Percentiles rank a stretch among this genome's conserved stretches.
These are phyloP conservation scores for Phytophthora ohioensis DNA, from an alignment of 352 stramenopile species.

Conservation along the genomic window DNA sequence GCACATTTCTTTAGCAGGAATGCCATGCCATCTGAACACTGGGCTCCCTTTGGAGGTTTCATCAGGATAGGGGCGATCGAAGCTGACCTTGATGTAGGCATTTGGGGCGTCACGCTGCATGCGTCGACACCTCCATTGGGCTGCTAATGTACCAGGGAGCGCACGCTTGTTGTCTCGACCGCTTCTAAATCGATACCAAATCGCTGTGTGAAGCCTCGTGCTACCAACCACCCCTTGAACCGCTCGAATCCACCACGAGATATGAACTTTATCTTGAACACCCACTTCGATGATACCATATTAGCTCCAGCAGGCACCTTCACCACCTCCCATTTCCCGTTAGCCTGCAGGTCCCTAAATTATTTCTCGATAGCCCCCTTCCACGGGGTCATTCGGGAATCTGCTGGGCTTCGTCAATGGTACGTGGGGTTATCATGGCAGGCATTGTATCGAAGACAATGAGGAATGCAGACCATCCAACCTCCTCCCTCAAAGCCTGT, in stretches of 20 bases:
- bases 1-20: neutral
- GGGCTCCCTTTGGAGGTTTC: neutral
- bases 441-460: neutral
- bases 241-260: constrained; percentile 30
- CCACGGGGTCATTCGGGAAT: neutral
- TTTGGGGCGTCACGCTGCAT: neutral
- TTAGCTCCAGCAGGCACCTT: neutral
- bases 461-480: neutral
- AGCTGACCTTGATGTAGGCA: neutral
- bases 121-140: neutral
- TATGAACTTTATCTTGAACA: constrained; percentile 40
- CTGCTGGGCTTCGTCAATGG: neutral
- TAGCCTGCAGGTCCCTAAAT: neutral
- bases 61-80: neutral
- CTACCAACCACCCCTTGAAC: constrained; percentile 30
- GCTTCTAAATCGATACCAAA: constrained; percentile 35
- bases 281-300: constrained; percentile 24
- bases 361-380: neutral
- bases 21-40: neutral
- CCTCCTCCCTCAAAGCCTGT: neutral
- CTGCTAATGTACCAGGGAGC: neutral
- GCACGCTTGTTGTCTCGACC: constrained; percentile 9
- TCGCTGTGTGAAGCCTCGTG: constrained; percentile 21
- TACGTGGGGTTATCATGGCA: neutral
- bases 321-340: neutral